These are phyloP conservation scores for Didymella segeticola DNA, from an alignment of 2,329 filamentous ascomycete species.

Conservation along the genomic window DNA sequence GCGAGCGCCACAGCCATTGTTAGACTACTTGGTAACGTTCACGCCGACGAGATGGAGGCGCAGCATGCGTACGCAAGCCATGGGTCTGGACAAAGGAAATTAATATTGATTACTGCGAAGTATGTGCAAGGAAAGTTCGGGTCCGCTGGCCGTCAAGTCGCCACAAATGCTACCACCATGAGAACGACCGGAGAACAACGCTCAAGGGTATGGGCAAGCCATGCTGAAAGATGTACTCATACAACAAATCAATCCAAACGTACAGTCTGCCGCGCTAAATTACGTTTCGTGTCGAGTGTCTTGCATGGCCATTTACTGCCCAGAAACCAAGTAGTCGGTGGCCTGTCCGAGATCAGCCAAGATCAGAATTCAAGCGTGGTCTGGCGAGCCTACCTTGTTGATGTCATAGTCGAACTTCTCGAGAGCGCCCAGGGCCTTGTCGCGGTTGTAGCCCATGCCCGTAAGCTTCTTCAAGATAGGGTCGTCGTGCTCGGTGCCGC, in stretches of 20 bases:
- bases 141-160: constrained; percentile 10
- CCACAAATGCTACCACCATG: constrained; percentile 21
- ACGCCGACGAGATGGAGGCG: background rate
- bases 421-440: constrained; percentile 76
- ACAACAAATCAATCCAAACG: constrained; percentile 31
- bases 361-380: background rate
- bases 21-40: too few species aligned
- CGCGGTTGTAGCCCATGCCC: constrained; percentile 83
- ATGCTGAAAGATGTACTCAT: constrained; percentile 42
- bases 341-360: constrained; percentile 39
- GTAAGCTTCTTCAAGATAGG: constrained; percentile 89
- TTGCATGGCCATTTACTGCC: constrained; percentile 11
- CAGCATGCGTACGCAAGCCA: background rate
- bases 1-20: background rate
- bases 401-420: constrained; percentile 97
- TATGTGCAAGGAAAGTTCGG: constrained; percentile 34
- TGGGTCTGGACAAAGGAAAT: constrained; percentile 9
- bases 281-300: constrained; percentile 5
- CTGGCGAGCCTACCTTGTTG: constrained; percentile 72
- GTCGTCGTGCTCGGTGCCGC: constrained; percentile 83
- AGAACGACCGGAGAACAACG: constrained; percentile 25
- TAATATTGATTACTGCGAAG: constrained; percentile 27
- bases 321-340: constrained; percentile 43
- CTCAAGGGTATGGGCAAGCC: constrained; percentile 36
- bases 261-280: constrained; percentile 17